phyloP scores from a whole-genome alignment of 441 rosid species.

The Pelargonium myrrhifolium region DNA sequence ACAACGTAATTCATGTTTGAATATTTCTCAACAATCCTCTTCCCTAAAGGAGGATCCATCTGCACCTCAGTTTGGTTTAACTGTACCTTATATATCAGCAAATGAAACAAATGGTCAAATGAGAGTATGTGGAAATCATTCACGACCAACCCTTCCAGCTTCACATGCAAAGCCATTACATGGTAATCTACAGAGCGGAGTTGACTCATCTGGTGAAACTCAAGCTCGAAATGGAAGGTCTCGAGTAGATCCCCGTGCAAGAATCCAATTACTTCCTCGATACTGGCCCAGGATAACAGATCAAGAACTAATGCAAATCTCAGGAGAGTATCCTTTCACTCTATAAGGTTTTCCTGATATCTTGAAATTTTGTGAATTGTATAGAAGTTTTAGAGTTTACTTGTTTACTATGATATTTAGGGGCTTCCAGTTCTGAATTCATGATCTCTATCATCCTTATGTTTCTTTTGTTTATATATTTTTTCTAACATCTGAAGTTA shows the following conservation, averaged over 20 bases:
- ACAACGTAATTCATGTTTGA: conserved; percentile 39
- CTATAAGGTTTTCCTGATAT: conserved; percentile 8
- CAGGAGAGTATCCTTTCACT: conserved; percentile 82
- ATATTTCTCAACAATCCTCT: conserved; percentile 35
- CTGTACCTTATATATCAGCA: conserved; percentile 37
- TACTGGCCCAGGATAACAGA: conserved; percentile 79
- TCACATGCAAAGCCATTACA: conserved; percentile 38
- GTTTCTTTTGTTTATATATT: conserved; percentile 6
- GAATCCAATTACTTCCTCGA: conserved; percentile 65
- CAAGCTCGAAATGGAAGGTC: conserved; percentile 50
- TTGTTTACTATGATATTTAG: not conserved
- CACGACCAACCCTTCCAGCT: conserved; percentile 38
- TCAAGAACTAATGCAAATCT: conserved; percentile 60
- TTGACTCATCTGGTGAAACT: conserved; percentile 43
- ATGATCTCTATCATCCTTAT: not conserved
- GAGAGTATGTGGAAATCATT: conserved; percentile 36
- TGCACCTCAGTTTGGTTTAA: conserved; percentile 38
- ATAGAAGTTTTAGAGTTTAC: not conserved
- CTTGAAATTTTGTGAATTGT: not conserved
- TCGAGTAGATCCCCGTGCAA: conserved; percentile 59
- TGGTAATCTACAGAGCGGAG: conserved; percentile 46
- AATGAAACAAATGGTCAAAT: conserved; percentile 52
- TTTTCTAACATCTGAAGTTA: not conserved
- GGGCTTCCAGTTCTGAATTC: not conserved
- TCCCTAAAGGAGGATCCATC: conserved; percentile 51